Evolutionary conservation across 2,329 filamentous ascomycete genomes (phyloP), one percentile per base, ranked within the genome.

Genomic region (Thelonectria olida): DNA sequence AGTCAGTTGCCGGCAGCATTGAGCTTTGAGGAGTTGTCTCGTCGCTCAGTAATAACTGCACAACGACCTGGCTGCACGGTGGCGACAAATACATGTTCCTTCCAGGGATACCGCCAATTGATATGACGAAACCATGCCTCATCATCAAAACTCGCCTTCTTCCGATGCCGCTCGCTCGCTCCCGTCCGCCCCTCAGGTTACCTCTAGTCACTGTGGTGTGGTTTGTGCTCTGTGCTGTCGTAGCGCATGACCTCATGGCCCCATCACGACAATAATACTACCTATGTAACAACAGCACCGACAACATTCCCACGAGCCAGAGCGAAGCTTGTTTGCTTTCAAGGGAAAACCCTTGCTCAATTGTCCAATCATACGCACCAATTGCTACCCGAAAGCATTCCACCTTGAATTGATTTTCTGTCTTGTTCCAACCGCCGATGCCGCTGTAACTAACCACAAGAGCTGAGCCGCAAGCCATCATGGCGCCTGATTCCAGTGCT

Each of bases 171-270:
- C 38, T 42, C 56, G 56, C 51, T 55, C 51, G 57, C 57, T 54
- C 44, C 57, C 57, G 38, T 50, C 50, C 57, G 44, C 44, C 34
- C 49, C 56, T 19, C 7, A 13, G 5, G 20, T 7, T 20, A 10
- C 17, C 36, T 7, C 27, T 17, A 20, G 50, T 42, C 50, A 25
- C 10, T 19, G 45, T 55, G 51, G 58, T 55, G 51, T 60, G 45
- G 45, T 50, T 42, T 49, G 53, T 54, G 49, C 49, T 52, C n/a
- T 58, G 56, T 53, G 53, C 51, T 15, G 13, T 6, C n/a, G 20
- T 28, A 28, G 48, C 63, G 45, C 63, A 63, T 64, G 63, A 64
- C 54, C 61, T 58, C 54, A 65, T 66, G 51, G 63, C 19, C 61
- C 63, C 63, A 64, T 47, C 13, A 22, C 20, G 52, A 39, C 48